Evolutionary conservation across 257 asterid genomes (phyloP).

Genomic region (Primulina eburnea): DNA sequence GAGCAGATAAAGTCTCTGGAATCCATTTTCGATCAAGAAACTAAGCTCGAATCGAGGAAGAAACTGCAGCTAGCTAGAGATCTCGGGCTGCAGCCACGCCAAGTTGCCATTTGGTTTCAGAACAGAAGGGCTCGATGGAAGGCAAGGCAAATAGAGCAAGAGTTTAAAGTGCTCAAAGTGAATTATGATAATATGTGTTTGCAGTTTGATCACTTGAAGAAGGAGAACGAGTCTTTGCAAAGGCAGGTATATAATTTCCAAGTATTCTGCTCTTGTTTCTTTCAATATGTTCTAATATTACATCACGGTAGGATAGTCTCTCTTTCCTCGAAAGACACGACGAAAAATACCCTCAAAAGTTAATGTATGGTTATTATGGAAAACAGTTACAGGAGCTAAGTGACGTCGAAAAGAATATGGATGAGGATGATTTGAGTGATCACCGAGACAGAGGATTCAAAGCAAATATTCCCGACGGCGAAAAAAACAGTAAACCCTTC

Average conservation of each 20-base stretch:
- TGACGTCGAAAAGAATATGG: constrained; percentile 27
- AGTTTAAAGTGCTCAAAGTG: constrained; percentile 35
- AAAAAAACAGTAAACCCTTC: constrained; percentile 2
- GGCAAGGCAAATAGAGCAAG: constrained; percentile 48
- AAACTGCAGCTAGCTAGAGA: constrained; percentile 43
- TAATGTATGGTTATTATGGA: background rate
- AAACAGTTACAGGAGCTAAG: constrained; percentile 41
- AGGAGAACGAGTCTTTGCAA: constrained; percentile 38
- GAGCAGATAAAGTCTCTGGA: constrained; percentile 47
- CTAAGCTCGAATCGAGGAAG: constrained; percentile 46
- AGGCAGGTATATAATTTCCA: constrained; percentile 32
- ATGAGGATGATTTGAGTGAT: constrained; percentile 12
- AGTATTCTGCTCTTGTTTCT: background rate
- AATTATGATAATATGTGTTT: constrained; percentile 29
- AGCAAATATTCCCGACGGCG: constrained; percentile 17
- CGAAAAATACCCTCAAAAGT: no score
- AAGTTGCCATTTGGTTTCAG: constrained; percentile 62
- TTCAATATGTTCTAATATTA: background rate
- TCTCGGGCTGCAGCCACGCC: constrained; percentile 48
- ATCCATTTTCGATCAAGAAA: constrained; percentile 37
- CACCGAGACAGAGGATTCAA: constrained; percentile 3
- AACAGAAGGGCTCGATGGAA: constrained; percentile 55
- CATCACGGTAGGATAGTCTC: no score
- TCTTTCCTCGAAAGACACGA: background rate
- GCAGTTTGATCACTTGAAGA: constrained; percentile 36